phyloP scores from a whole-genome alignment of 75 land plant species.

The Picea glauca region DNA sequence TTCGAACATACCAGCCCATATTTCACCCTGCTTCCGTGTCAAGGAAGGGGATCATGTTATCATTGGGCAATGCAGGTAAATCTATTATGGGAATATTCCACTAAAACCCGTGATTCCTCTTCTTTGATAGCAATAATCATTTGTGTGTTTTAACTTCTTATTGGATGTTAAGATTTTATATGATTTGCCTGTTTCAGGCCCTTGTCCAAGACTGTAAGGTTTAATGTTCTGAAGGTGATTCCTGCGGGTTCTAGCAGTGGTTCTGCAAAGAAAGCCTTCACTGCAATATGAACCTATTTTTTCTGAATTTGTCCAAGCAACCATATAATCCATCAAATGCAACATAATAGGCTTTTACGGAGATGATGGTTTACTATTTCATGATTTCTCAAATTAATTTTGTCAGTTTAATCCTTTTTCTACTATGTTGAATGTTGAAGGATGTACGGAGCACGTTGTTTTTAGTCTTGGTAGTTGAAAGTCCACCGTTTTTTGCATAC shows the following conservation, averaged over 20 bases:
- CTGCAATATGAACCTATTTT: constrained; percentile 18
- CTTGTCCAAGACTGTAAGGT: constrained; percentile 47
- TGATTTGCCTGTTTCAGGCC: constrained; percentile 25
- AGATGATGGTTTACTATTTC: no score
- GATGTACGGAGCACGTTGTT: no score
- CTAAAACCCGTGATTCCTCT: background rate
- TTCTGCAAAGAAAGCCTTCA: constrained; percentile 37
- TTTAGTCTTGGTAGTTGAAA: no score
- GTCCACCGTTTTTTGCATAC: no score
- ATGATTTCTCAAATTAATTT: no score
- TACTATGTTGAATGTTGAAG: no score
- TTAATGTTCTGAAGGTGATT: constrained; percentile 49
- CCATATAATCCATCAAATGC: no score
- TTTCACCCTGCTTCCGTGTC: constrained; percentile 51
- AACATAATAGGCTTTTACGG: no score
- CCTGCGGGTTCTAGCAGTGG: constrained; percentile 47
- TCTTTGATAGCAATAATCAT: background rate
- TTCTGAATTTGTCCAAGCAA: no score
- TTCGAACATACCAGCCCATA: constrained; percentile 47
- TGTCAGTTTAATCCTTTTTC: no score
- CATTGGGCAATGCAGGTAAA: constrained; percentile 56
- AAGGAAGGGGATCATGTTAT: constrained; percentile 61
- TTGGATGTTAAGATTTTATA: background rate
- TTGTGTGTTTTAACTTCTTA: no score
- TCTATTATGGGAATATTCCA: background rate